Evolutionary conservation across 192 early-diverging fungal species (phyloP).

Genomic region (Entomortierella lignicola): DNA sequence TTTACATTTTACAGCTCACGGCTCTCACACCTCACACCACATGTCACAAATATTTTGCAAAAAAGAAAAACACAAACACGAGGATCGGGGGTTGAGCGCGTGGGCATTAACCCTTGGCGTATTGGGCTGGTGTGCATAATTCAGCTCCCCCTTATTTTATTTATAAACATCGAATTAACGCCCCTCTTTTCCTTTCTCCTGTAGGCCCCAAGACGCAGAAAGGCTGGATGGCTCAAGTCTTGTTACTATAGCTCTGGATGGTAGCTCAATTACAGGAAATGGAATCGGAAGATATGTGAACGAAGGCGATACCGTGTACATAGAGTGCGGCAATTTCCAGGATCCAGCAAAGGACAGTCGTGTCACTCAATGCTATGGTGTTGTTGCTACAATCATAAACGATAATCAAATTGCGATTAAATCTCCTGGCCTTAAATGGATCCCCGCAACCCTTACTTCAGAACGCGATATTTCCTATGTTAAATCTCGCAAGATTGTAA

Average conservation of each 20-base stretch:
- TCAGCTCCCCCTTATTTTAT: background rate
- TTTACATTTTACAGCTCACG: too few relatives aligned
- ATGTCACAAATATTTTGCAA: too few relatives aligned
- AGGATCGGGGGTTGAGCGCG: too few relatives aligned
- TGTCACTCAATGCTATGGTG: slow-evolving; percentile 48
- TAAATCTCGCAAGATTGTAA: slow-evolving; percentile 53
- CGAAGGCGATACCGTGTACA: slow-evolving; percentile 51
- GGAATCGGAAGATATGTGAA: slow-evolving; percentile 41
- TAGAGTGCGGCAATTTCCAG: slow-evolving; percentile 51
- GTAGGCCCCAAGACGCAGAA: slow-evolving; percentile 55
- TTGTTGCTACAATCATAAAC: slow-evolving; percentile 36
- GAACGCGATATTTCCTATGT: slow-evolving; percentile 50
- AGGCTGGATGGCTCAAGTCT: slow-evolving; percentile 33
- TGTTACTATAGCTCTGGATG: slow-evolving; percentile 49
- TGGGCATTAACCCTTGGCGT: background rate
- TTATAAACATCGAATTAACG: background rate
- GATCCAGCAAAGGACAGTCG: slow-evolving; percentile 37
- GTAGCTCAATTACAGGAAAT: slow-evolving; percentile 34
- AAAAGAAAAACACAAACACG: too few relatives aligned
- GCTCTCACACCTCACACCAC: too few relatives aligned
- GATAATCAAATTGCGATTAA: slow-evolving; percentile 47
- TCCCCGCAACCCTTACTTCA: slow-evolving; percentile 34
- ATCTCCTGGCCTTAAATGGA: slow-evolving; percentile 55
- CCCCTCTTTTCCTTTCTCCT: background rate
- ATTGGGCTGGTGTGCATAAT: background rate